phyloP scores from a whole-genome alignment of 2,329 filamentous ascomycete genomes.

The Botrytis galanthina region DNA sequence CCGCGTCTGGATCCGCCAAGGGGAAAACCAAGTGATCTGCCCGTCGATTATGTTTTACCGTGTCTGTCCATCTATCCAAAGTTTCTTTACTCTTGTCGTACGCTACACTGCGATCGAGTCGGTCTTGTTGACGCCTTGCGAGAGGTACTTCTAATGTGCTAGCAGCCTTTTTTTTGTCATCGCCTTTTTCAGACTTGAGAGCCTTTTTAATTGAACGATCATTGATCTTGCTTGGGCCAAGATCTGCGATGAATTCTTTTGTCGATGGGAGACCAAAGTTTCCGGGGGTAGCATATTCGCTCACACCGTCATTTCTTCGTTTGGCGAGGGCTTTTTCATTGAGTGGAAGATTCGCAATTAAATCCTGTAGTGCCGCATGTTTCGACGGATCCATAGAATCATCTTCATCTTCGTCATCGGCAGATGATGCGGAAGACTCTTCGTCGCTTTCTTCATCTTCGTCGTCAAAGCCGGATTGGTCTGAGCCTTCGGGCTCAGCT shows the following conservation, averaged over 20 bases:
- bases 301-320: slow-evolving; percentile 46
- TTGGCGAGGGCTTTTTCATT: slow-evolving; percentile 33
- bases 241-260: slow-evolving; percentile 59
- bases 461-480: slow-evolving; percentile 44
- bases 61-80: slow-evolving; percentile 87
- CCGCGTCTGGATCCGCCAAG: slow-evolving; percentile 66
- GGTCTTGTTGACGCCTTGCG: slow-evolving; percentile 81
- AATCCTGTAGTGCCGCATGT: slow-evolving; percentile 62
- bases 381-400: slow-evolving; percentile 47
- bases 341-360: slow-evolving; percentile 63
- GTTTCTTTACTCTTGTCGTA: slow-evolving; percentile 92
- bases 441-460: slow-evolving; percentile 55
- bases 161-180: slow-evolving; percentile 51
- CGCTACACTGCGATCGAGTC: slow-evolving; percentile 75
- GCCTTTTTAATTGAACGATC: slow-evolving; percentile 76
- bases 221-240: slow-evolving; percentile 67
- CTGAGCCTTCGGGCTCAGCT: slow-evolving; percentile 28
- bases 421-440: slow-evolving; percentile 49
- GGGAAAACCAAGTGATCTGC: slow-evolving; percentile 91
- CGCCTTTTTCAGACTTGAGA: slow-evolving; percentile 67
- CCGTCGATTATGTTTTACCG: slow-evolving; percentile 88
- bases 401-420: slow-evolving; percentile 44
- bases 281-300: slow-evolving; percentile 61
- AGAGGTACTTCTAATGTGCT: slow-evolving; percentile 74
- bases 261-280: slow-evolving; percentile 58